Conservation (phyloP, 2,329 filamentous ascomycete species). For the Phyllosticta citriasiana region DNA sequence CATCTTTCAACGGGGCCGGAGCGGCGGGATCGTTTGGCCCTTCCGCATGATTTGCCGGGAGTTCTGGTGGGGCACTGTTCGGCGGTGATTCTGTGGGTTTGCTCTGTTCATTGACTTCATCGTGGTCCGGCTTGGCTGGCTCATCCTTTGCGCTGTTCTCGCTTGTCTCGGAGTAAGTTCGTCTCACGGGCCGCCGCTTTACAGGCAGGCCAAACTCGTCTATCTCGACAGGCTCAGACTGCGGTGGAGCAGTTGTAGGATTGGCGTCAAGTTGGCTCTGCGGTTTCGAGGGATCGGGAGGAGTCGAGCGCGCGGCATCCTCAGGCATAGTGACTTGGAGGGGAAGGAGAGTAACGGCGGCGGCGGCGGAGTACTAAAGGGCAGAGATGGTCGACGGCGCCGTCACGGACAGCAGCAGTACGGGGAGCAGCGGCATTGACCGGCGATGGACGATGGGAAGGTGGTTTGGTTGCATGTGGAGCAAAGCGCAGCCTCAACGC, state of each 20-base stretch:
- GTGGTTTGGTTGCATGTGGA: neutral
- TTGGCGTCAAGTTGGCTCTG: neutral
- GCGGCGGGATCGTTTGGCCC: slow-evolving; percentile 2
- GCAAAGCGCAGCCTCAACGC: neutral
- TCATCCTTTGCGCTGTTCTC: slow-evolving; percentile 16
- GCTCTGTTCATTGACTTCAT: neutral
- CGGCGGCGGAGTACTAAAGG: neutral
- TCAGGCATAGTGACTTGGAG: neutral
- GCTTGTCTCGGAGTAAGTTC: slow-evolving; percentile 21
- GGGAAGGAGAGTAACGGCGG: neutral
- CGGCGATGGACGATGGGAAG: neutral
- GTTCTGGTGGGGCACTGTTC: slow-evolving; percentile 10
- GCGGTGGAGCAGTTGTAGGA: neutral
- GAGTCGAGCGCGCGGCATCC: neutral
- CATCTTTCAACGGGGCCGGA: neutral
- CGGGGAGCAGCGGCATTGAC: slow-evolving; percentile 5
- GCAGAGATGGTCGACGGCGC: neutral
- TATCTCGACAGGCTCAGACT: slow-evolving; percentile 33
- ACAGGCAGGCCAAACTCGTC: slow-evolving; percentile 66
- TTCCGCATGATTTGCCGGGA: neutral
- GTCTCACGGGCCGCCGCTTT: slow-evolving; percentile 25
- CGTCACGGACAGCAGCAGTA: neutral
- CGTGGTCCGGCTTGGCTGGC: neutral
- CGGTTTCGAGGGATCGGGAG: slow-evolving; percentile 1
- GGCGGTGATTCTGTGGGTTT: slow-evolving; percentile 9